phyloP scores from a whole-genome alignment of 371 early-diverging fungal species.

The Funneliformis caledonium region DNA sequence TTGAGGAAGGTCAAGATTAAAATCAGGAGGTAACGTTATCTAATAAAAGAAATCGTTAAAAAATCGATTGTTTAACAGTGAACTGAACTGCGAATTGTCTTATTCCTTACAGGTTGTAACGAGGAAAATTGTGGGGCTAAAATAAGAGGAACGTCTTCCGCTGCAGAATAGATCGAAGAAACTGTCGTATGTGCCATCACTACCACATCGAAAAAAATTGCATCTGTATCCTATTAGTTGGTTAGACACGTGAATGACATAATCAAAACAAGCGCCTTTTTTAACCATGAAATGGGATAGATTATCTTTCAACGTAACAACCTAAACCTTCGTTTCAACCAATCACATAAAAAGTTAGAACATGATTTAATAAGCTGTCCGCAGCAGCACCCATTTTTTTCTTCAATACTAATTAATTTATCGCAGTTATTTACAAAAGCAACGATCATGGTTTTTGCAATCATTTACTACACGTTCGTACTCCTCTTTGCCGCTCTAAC shows the following conservation, averaged over 20 bases:
- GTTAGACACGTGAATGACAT: background rate
- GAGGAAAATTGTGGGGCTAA: slow-evolving; percentile 56
- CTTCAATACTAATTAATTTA: background rate
- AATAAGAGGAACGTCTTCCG: slow-evolving; percentile 59
- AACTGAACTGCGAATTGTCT: background rate
- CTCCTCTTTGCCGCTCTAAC: slow-evolving; percentile 6
- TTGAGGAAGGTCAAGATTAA: slow-evolving; percentile 49
- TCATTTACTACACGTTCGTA: slow-evolving; percentile 17
- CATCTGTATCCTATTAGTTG: background rate
- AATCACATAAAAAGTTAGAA: background rate
- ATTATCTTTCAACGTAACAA: no score
- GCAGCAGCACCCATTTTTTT: background rate
- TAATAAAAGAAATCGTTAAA: slow-evolving; percentile 39
- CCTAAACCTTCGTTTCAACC: background rate
- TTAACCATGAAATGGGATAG: no score
- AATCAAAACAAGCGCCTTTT: no score
- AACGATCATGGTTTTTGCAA: slow-evolving; percentile 6
- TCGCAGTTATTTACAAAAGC: background rate
- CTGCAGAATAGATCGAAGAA: slow-evolving; percentile 53
- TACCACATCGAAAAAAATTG: no score
- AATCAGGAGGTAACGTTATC: slow-evolving; percentile 50
- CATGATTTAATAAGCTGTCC: background rate
- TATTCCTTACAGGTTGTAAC: slow-evolving; percentile 52
- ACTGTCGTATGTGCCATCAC: background rate
- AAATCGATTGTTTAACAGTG: background rate